These are phyloP conservation scores for Spinellus fusiger DNA, from an alignment of 192 early-diverging fungal genomes.

Conservation along the genomic window DNA sequence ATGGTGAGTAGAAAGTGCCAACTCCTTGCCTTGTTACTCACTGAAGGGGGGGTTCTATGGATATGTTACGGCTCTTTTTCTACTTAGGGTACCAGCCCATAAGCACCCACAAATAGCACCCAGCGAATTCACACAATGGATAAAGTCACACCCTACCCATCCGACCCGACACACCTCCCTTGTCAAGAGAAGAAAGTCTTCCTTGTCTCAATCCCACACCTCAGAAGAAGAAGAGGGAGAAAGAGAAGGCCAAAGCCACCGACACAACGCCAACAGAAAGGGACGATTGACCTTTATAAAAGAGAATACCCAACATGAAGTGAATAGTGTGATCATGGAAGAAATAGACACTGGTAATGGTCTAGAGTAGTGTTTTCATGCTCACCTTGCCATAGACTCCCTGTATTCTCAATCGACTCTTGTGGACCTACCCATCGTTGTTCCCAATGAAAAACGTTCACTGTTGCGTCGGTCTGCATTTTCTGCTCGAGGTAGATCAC, in stretches of 20 bases:
- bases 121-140: constrained; percentile 9
- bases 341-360: neutral
- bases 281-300: neutral
- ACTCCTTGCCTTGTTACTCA: neutral
- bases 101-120: constrained; percentile 20
- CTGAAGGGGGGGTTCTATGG: neutral
- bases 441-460: constrained; percentile 2
- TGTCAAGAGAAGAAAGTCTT: neutral
- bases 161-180: neutral
- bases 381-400: neutral
- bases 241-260: neutral
- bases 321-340: constrained; percentile 1
- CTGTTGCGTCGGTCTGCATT: constrained; percentile 11
- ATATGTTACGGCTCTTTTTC: neutral
- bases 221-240: neutral
- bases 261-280: neutral
- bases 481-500: constrained; percentile 6
- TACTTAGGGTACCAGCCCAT: constrained; percentile 11
- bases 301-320: neutral
- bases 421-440: constrained; percentile 6
- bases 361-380: neutral
- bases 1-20: too few relatives aligned
- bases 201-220: constrained; percentile 3
- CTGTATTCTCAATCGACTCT: neutral
- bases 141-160: constrained; percentile 3